A percentile compares a stretch with the other conserved stretches of the same genome.
These are phyloP conservation scores for Talaromyces verruculosus DNA, from an alignment of 2,329 filamentous ascomycete species.

Conservation along the genomic window DNA sequence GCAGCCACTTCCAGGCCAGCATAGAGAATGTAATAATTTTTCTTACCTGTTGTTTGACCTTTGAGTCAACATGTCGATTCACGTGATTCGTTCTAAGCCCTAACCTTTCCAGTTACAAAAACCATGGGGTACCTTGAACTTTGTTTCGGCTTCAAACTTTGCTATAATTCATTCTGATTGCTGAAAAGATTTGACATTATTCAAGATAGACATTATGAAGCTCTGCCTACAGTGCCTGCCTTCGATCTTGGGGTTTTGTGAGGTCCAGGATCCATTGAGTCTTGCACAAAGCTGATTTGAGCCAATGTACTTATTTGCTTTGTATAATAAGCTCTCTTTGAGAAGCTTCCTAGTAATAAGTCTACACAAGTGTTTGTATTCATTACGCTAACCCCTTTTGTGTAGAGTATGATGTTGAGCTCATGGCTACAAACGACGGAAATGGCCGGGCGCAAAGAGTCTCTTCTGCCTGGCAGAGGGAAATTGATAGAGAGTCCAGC, in stretches of 20 bases:
- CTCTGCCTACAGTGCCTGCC: not conserved
- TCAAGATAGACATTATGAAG: not conserved
- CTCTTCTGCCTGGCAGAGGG: not conserved
- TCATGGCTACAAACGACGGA: not conserved
- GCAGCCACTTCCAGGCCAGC: not conserved
- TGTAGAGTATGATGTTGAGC: not conserved
- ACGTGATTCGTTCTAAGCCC: constrained; percentile 1
- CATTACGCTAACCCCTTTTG: not conserved
- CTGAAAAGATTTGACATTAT: not conserved
- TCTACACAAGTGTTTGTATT: not conserved
- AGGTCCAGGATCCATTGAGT: not conserved
- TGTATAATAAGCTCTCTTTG: not conserved
- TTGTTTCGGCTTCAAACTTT: not conserved
- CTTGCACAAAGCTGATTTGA: not conserved
- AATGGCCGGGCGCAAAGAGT: not conserved
- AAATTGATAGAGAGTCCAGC: too few species aligned
- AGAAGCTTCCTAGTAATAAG: too few species aligned
- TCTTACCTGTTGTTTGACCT: not conserved
- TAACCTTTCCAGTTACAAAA: not conserved
- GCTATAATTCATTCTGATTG: not conserved
- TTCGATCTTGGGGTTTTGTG: not conserved
- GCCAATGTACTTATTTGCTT: not conserved
- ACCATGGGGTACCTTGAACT: not conserved
- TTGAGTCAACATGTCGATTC: not conserved
- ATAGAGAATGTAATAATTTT: not conserved